Evolutionary conservation across 129 eudicot genomes (phyloP).

Genomic region (Flaveria brownii): DNA sequence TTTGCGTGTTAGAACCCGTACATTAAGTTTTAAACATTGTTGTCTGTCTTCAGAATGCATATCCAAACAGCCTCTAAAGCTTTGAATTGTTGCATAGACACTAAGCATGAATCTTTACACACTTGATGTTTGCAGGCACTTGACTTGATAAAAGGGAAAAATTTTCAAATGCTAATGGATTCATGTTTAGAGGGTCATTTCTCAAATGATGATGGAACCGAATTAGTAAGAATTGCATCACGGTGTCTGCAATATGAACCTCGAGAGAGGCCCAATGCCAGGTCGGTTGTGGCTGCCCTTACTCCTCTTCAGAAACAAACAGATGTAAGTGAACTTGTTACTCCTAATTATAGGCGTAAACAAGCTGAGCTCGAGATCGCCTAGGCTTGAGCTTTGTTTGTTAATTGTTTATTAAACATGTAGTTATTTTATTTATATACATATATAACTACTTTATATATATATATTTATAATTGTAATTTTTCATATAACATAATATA

Average conservation of each 20-base stretch:
- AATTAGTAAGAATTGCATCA: constrained; percentile 76
- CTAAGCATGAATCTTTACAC: not conserved
- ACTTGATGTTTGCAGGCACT: constrained; percentile 59
- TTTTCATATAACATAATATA: not conserved
- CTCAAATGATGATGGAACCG: constrained; percentile 89
- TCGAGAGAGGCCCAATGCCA: constrained; percentile 88
- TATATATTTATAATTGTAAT: not conserved
- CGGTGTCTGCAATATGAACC: constrained; percentile 94
- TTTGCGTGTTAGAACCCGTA: not conserved
- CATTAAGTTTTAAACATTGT: not conserved
- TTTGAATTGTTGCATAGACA: not conserved
- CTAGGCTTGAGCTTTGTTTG: not conserved
- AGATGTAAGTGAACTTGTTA: constrained; percentile 49
- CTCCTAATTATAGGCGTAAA: not conserved
- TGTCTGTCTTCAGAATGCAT: not conserved
- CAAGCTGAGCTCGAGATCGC: not conserved
- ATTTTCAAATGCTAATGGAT: constrained; percentile 79
- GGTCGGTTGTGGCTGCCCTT: constrained; percentile 72
- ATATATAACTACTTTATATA: not conserved
- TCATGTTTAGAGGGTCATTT: constrained; percentile 93
- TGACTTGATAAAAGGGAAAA: constrained; percentile 86
- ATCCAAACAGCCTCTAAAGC: not conserved
- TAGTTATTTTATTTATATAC: not conserved
- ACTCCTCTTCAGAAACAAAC: constrained; percentile 78
- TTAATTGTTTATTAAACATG: not conserved